phyloP scores from a whole-genome alignment of 805 yeast species.

The Kodamaea restingae region DNA sequence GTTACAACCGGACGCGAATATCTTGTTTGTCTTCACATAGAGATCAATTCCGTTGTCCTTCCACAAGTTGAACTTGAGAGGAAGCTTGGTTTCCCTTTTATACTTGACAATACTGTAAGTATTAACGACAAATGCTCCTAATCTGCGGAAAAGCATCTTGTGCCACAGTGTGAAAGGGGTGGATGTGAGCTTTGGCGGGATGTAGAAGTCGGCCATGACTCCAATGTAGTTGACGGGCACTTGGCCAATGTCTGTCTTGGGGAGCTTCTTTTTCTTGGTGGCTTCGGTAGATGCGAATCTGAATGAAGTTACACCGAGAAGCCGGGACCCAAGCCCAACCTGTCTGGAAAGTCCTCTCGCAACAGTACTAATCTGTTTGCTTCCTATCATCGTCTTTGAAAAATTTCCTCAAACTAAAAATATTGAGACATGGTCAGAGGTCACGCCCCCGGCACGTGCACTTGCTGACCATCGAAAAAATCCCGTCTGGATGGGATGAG shows the following conservation, averaged over 20 bases:
- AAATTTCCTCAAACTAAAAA: not conserved
- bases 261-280: slow-evolving; percentile 15
- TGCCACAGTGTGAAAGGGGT: slow-evolving; percentile 34
- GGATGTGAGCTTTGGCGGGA: slow-evolving; percentile 33
- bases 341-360: slow-evolving; percentile 1
- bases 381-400: slow-evolving; percentile 6
- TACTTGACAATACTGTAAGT: slow-evolving; percentile 50
- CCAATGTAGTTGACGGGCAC: slow-evolving; percentile 38
- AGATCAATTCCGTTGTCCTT: slow-evolving; percentile 77
- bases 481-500: slow-evolving; percentile 9
- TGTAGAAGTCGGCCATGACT: slow-evolving; percentile 40
- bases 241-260: slow-evolving; percentile 31
- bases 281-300: slow-evolving; percentile 8
- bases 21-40: slow-evolving; percentile 73
- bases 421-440: no score
- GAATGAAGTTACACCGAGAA: not conserved
- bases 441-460: not conserved
- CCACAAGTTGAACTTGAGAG: slow-evolving; percentile 70
- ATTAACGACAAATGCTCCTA: slow-evolving; percentile 65
- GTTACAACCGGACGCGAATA: slow-evolving; percentile 59
- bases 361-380: not conserved
- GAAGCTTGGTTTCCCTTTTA: slow-evolving; percentile 39
- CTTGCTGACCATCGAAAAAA: slow-evolving; percentile 3
- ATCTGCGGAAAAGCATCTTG: slow-evolving; percentile 51
- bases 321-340: not conserved